Conservation (phyloP, 1,139 yeast species). For the Zygoascus hellenicus region DNA sequence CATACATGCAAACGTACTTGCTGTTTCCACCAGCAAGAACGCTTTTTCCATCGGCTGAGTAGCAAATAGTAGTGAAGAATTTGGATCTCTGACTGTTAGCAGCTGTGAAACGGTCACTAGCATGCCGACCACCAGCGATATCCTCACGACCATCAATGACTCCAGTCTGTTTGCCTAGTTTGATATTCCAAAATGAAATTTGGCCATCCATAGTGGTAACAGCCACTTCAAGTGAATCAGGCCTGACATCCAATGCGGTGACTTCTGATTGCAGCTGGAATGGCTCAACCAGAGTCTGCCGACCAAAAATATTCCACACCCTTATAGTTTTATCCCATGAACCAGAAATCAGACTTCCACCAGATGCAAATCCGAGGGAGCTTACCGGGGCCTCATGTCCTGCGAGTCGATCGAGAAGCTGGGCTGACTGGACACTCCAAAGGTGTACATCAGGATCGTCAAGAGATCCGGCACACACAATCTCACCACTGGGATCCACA, state of each 20-base stretch:
- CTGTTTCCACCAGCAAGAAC: conserved; percentile 92
- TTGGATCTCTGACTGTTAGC: conserved; percentile 79
- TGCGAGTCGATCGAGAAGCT: conserved; percentile 73
- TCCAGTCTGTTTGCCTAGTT: conserved; percentile 72
- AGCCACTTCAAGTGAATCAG: conserved; percentile 87
- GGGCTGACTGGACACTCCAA: conserved; percentile 98
- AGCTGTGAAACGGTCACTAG: conserved; percentile 75
- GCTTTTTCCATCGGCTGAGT: conserved; percentile 84
- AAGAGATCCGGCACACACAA: conserved; percentile 90
- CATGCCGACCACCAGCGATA: conserved; percentile 78
- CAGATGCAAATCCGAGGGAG: conserved; percentile 72
- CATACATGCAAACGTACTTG: conserved; percentile 86
- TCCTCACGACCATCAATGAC: conserved; percentile 83
- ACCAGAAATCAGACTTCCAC: conserved; percentile 69
- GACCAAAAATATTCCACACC: conserved; percentile 84
- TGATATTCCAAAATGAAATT: conserved; percentile 75
- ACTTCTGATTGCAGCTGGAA: conserved; percentile 81
- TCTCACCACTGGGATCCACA: conserved; percentile 95
- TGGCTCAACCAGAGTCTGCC: conserved; percentile 83
- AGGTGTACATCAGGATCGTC: conserved; percentile 88
- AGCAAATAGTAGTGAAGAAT: conserved; percentile 72
- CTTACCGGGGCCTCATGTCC: conserved; percentile 98
- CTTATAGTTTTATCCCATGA: conserved; percentile 96
- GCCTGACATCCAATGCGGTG: conserved; percentile 76
- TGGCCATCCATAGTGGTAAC: conserved; percentile 89